Base-by-base conservation (phyloP, 1,284 basidiomycete genomes). In the Cryptococcus sp. region DNA sequence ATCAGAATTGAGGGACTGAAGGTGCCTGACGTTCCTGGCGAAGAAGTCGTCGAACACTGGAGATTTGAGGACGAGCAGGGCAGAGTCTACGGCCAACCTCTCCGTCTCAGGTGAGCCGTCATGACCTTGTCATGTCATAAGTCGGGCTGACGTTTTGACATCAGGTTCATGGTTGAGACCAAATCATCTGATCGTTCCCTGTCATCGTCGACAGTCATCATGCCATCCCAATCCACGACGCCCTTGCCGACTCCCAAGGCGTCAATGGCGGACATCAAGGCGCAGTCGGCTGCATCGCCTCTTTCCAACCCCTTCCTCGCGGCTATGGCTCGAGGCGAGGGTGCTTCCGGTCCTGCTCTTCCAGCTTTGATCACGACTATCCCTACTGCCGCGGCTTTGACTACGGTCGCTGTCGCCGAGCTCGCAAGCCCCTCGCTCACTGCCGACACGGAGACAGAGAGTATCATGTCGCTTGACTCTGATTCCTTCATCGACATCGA, bases 61-160 rank as follows among this genome's bases (percentile, higher is more conserved):
- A 64, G 68, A 43, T 73, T 76, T 55, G 70, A 71, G 51, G 75
- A 77, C 57, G 73, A 69, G 19, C 56, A 68, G 1, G 74, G 75
- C 5, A 57, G 61, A 5, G 57, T 54, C n/a, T 76, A 76, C 57
- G 75, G 75, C 16, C 72, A 77, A 59, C 72, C 72, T 1, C 63
- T 77, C 5, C 58, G 72, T 20, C 51, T 77, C 3, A 63, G 70
- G 72, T 71, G 43, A 64, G 72, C 57, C 19, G n/a, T 35, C 30
- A 13, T 35, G 30, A 35, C 8, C 10, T 4, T 50, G 35, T 23
- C 42, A 19, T 25, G 39, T 27, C 22, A 19, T 8, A 16, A 27
- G 25, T 38, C 11, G 40, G 20, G 22, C 46, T 47, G 46, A 47
- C 22, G 46, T 23, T 2, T 19, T 35, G 45, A 7, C 19, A 20